Evolutionary conservation across 352 stramenopile genomes (phyloP).

Genomic region (Globisporangium splendens): DNA sequence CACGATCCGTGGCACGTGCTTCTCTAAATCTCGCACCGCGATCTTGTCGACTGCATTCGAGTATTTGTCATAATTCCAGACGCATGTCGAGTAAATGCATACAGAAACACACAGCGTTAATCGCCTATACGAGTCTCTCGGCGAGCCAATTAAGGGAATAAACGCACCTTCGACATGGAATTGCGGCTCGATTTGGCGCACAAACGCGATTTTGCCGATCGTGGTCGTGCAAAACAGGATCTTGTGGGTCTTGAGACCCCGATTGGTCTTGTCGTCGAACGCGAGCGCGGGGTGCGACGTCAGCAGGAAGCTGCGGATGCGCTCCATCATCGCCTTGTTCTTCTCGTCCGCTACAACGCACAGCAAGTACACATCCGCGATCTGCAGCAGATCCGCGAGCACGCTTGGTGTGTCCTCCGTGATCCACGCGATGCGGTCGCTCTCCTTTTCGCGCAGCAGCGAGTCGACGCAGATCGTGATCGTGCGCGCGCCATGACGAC

Average conservation of each 20-base stretch:
- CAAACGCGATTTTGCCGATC: constrained; percentile 79
- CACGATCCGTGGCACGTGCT: constrained; percentile 73
- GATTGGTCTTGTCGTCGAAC: constrained; percentile 19
- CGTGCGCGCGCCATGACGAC: constrained; percentile 53
- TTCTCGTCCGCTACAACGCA: constrained; percentile 35
- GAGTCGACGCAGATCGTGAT: constrained; percentile 66
- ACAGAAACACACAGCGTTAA: neutral
- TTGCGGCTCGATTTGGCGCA: constrained; percentile 84
- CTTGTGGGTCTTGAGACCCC: constrained; percentile 55
- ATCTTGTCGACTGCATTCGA: constrained; percentile 44
- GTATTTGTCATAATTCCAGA: no score
- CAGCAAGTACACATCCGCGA: constrained; percentile 71
- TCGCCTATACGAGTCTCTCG: no score
- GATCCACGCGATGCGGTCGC: constrained; percentile 34
- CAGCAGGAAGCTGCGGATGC: constrained; percentile 44
- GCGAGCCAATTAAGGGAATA: neutral
- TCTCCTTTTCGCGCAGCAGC: constrained; percentile 32
- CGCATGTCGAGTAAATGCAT: no score
- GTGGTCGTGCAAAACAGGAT: constrained; percentile 80
- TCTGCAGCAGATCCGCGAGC: constrained; percentile 50
- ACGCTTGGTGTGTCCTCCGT: constrained; percentile 38
- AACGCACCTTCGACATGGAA: constrained; percentile 77
- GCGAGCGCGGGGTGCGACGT: constrained; percentile 16
- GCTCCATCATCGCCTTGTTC: constrained; percentile 28
- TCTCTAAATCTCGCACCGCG: constrained; percentile 63